Evolutionary conservation across 2,329 filamentous ascomycete species (phyloP).

Genomic region (Nemania diffusa): DNA sequence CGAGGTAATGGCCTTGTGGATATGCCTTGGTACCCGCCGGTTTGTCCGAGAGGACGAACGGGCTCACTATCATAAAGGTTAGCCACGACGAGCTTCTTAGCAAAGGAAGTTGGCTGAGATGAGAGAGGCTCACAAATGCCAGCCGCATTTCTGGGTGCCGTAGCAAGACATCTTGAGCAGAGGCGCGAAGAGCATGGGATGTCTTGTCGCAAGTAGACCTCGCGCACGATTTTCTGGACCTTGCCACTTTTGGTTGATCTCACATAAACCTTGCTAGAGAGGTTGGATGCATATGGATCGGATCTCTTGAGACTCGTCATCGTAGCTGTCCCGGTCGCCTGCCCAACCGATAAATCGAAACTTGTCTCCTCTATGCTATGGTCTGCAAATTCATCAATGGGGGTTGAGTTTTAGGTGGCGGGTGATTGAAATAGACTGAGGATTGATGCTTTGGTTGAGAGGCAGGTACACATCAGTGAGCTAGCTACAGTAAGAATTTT

Average conservation of each 20-base stretch:
- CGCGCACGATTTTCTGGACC: slow-evolving; percentile 97
- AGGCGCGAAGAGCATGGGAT: slow-evolving; percentile 96
- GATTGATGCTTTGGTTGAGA: neutral
- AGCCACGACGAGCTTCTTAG: slow-evolving; percentile 27
- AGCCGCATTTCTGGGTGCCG: slow-evolving; percentile 81
- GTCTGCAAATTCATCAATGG: neutral
- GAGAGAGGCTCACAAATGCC: slow-evolving; percentile 71
- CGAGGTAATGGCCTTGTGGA: slow-evolving; percentile 88
- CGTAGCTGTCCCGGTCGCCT: neutral
- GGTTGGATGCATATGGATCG: slow-evolving; percentile 72
- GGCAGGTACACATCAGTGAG: neutral
- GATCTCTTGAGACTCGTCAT: slow-evolving; percentile 76
- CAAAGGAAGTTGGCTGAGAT: slow-evolving; percentile 3
- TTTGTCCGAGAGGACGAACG: slow-evolving; percentile 88
- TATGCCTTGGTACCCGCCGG: slow-evolving; percentile 86
- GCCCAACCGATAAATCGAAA: neutral
- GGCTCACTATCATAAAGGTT: slow-evolving; percentile 65
- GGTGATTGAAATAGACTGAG: neutral
- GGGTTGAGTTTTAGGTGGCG: neutral
- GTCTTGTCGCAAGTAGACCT: slow-evolving; percentile 94
- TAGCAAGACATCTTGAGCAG: slow-evolving; percentile 78
- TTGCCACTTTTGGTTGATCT: slow-evolving; percentile 95
- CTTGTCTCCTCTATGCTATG: neutral
- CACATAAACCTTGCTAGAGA: slow-evolving; percentile 96
- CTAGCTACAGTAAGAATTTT: slow-evolving; percentile 17